A percentile compares a stretch with the other conserved stretches of the same genome.
Conservation (phyloP, 495 filamentous ascomycete species). For the Penicillium paradoxum region DNA sequence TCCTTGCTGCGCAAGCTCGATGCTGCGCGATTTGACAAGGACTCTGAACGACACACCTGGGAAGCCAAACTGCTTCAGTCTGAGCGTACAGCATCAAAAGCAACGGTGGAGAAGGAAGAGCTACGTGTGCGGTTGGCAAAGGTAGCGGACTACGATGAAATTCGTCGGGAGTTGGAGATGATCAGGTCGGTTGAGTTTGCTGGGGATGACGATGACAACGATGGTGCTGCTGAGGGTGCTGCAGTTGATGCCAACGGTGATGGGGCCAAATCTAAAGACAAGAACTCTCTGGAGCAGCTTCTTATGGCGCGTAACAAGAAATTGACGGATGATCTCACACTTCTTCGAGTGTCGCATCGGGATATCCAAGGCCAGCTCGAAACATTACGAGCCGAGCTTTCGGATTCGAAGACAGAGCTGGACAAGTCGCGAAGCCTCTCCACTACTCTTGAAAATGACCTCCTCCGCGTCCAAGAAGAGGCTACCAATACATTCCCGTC, state of each 20-base stretch:
- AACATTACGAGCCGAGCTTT: conserved; percentile 75
- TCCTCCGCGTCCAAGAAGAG: conserved; percentile 81
- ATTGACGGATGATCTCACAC: conserved; percentile 84
- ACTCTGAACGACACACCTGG: conserved; percentile 65
- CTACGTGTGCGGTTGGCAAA: conserved; percentile 77
- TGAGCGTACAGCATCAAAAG: conserved; percentile 41
- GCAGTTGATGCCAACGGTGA: conserved; percentile 44
- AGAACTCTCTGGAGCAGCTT: conserved; percentile 82
- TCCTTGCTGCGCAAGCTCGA: conserved; percentile 84
- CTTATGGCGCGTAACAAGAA: conserved; percentile 93
- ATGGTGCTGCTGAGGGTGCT: conserved; percentile 26
- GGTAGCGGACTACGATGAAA: conserved; percentile 91
- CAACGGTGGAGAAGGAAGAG: conserved; percentile 67
- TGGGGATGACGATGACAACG: conserved; percentile 78
- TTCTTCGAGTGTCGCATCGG: conserved; percentile 89
- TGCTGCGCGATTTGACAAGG: conserved; percentile 72
- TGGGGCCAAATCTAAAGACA: conserved; percentile 53
- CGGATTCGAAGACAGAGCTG: conserved; percentile 76
- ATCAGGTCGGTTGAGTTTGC: conserved; percentile 96
- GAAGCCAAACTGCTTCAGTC: conserved; percentile 59
- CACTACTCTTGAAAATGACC: conserved; percentile 85
- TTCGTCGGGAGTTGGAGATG: conserved; percentile 92
- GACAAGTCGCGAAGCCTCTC: conserved; percentile 81
- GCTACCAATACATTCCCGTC: conserved; percentile 77
- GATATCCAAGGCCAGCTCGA: conserved; percentile 80